Conservation (phyloP, 768 basidiomycete species). For the Lanmaoa pseudosensibilis region DNA sequence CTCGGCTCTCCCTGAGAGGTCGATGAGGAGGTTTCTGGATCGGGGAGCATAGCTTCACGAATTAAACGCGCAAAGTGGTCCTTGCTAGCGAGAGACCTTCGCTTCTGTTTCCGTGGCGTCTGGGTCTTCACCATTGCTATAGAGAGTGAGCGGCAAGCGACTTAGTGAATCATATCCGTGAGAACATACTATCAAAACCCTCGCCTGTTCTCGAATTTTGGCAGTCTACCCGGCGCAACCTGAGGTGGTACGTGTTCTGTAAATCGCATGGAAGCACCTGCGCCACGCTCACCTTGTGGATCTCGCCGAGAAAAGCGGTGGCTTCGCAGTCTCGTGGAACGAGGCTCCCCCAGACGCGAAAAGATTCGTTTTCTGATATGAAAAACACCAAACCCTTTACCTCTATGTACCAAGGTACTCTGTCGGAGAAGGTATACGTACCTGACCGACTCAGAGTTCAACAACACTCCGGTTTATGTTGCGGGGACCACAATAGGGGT, state of each 20-base stretch:
- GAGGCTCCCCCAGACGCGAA: constrained; percentile 35
- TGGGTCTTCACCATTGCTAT: constrained; percentile 16
- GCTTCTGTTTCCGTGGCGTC: constrained; percentile 26
- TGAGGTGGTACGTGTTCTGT: not conserved
- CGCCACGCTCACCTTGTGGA: constrained; percentile 2
- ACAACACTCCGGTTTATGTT: not conserved
- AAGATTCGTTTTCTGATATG: not conserved
- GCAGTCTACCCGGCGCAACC: not conserved
- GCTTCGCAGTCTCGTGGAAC: not conserved
- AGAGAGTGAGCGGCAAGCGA: not conserved
- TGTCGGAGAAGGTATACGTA: not conserved
- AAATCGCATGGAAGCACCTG: not conserved
- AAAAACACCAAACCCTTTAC: not conserved
- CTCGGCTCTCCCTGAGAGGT: constrained; percentile 5
- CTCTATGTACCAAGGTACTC: not conserved
- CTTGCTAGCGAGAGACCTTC: constrained; percentile 23
- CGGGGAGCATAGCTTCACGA: constrained; percentile 15
- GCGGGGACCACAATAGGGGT: not conserved
- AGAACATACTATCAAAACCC: constrained; percentile 3
- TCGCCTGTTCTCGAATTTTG: not conserved
- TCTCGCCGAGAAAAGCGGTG: not conserved
- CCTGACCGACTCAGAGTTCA: not conserved
- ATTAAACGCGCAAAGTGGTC: constrained; percentile 26
- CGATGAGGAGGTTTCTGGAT: not conserved
- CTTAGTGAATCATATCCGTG: not conserved